A percentile compares a stretch with the other conserved stretches of the same genome.
Conservation (phyloP, 2,329 filamentous ascomycete genomes). For the Penicillium sp. region DNA sequence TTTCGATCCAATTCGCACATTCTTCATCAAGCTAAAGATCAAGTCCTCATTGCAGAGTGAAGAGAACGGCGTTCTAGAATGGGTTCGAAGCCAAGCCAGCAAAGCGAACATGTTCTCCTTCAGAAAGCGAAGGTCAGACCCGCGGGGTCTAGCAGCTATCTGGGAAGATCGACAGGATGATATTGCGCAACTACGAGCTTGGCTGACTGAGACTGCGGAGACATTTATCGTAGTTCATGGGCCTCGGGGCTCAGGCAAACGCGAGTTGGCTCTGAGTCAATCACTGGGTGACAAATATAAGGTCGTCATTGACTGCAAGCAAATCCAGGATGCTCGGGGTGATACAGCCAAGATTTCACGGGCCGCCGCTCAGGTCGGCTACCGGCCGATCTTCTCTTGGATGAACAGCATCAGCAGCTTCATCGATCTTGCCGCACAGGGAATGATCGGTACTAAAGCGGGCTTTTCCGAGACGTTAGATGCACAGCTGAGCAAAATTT, state of each 20-base stretch:
- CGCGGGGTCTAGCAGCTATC: constrained; percentile 70
- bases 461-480: constrained; percentile 92
- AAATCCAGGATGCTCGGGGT: constrained; percentile 83
- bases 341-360: constrained; percentile 80
- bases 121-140: constrained; percentile 51
- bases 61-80: constrained; percentile 70
- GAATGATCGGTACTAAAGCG: constrained; percentile 88
- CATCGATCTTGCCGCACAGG: constrained; percentile 86
- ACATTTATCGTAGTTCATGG: constrained; percentile 95
- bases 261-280: constrained; percentile 80
- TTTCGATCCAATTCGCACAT: constrained; percentile 91
- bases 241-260: constrained; percentile 85
- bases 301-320: constrained; percentile 86
- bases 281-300: constrained; percentile 73
- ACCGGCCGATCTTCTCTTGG: constrained; percentile 91
- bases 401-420: constrained; percentile 92
- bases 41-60: constrained; percentile 70
- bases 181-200: constrained; percentile 76
- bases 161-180: constrained; percentile 82
- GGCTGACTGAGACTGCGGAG: constrained; percentile 82
- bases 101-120: constrained; percentile 47
- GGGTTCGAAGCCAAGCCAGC: constrained; percentile 66
- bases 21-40: constrained; percentile 86
- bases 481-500: constrained; percentile 82
- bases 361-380: constrained; percentile 79